phyloP scores from a whole-genome alignment of 2,329 filamentous ascomycete species.

The Colletotrichum sp. region DNA sequence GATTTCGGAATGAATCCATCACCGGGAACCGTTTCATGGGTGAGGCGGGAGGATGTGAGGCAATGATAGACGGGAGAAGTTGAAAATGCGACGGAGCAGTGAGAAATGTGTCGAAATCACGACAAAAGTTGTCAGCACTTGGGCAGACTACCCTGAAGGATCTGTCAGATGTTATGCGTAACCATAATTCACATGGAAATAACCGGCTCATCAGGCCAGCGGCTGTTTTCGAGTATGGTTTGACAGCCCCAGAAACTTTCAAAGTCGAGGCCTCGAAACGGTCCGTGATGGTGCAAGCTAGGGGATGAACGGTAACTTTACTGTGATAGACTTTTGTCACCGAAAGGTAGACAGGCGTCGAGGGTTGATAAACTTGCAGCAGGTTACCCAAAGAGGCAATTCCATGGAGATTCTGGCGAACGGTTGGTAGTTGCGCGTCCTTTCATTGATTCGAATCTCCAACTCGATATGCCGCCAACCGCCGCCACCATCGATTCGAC shows the following conservation, averaged over 20 bases:
- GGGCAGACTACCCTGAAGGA: neutral
- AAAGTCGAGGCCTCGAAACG: neutral
- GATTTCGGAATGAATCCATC: neutral
- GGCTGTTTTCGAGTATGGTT: neutral
- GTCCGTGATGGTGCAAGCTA: neutral
- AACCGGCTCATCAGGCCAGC: neutral
- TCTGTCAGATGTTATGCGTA: neutral
- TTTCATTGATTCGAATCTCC: neutral
- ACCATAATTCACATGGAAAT: neutral
- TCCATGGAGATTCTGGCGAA: slow-evolving; percentile 6
- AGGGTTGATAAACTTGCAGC: neutral
- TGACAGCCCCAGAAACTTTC: neutral
- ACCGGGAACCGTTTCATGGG: neutral
- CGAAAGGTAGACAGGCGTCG: neutral
- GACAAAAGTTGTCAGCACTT: neutral
- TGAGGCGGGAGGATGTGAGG: neutral
- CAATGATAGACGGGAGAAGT: neutral
- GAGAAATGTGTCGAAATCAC: neutral
- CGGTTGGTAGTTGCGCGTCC: slow-evolving; percentile 17
- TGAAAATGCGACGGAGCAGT: neutral
- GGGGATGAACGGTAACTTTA: neutral
- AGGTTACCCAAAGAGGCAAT: neutral
- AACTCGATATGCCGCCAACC: neutral
- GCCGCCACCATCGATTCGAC: neutral
- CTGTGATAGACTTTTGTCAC: neutral